Base-by-base conservation (phyloP, 1,284 basidiomycete species). In the Heterobasidion irregulare region DNA sequence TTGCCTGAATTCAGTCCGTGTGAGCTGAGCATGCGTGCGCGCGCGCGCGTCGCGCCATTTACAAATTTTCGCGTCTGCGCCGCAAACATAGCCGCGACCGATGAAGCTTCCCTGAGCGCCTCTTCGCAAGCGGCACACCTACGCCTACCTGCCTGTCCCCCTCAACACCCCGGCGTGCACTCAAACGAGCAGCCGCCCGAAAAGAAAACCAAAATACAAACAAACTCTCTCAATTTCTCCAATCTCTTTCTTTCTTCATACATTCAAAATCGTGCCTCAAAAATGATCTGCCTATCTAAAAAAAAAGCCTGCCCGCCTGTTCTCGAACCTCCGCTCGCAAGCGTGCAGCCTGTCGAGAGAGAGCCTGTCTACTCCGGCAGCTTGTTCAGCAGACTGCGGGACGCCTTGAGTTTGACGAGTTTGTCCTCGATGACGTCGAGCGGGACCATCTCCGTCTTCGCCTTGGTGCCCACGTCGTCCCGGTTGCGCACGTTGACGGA, bases 401-500 rank as follows among this genome's bases (percentile, higher is more conserved):
- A 74, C 56, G 70, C 70, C 74, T 90, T 93, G 61, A 94, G 73
- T 45, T 70, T 70, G 8, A 84, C 70, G 44, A 94, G 70, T 66
- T 89, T 86, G 62, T 78, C 65, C 6, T 81, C 69, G 36, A 90
- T 73, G n/a, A 79, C 79, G 49, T 86, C 84, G 18, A 93, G 69
- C 26, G 82, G 72, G 52, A 89, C 75, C 68, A 83, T 83, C 10
- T 13, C 80, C 9, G 80, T 78, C 67, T 83, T 82, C 10, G 82
- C 75, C 69, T 94, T 94, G 52, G 79, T 85, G n/a, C 89, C 91
- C 18, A 88, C 83, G 63, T 96, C 92, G 68, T 98, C 94, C 43
- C 94, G 83, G 71, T 98, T 98, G 58, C 96, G 84, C 35, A 98
- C 86, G 68, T 99, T 99, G 65, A 99, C 95, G 3, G 94, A 92